A percentile compares a stretch with the other conserved stretches of the same genome.
These are phyloP conservation scores for Colletotrichum truncatum DNA, from an alignment of 2,329 filamentous ascomycete genomes.

Conservation along the genomic window DNA sequence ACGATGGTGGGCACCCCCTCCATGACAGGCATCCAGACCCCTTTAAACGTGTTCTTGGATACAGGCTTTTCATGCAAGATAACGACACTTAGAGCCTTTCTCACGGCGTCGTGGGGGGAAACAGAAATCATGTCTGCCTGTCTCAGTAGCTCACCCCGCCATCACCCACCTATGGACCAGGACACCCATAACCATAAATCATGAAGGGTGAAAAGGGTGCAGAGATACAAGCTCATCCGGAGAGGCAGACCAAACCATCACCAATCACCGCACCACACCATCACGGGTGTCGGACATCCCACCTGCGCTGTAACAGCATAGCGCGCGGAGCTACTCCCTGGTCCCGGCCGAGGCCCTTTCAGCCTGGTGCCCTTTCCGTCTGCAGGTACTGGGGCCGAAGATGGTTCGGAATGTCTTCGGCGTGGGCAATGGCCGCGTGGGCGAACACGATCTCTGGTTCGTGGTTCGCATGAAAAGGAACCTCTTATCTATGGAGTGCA, in stretches of 20 bases:
- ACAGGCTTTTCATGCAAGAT: constrained; percentile 21
- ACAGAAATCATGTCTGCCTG: background rate
- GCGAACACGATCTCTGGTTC: constrained; percentile 13
- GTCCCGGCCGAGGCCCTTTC: background rate
- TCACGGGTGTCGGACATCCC: constrained; percentile 7
- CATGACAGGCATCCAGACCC: constrained; percentile 8
- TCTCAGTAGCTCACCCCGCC: background rate
- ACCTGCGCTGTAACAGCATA: background rate
- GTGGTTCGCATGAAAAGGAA: background rate
- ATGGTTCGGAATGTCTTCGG: constrained; percentile 3
- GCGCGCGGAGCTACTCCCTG: background rate
- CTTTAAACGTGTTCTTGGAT: constrained; percentile 1
- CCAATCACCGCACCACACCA: constrained; percentile 2
- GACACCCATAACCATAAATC: background rate
- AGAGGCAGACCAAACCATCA: background rate
- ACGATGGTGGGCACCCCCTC: constrained; percentile 1
- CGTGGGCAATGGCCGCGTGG: background rate
- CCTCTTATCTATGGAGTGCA: constrained; percentile 29
- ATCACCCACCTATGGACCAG: background rate
- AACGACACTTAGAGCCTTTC: constrained; percentile 21
- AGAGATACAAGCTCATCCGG: background rate
- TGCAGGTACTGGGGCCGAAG: constrained; percentile 11
- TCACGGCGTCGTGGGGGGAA: constrained; percentile 1
- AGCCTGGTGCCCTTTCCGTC: background rate
- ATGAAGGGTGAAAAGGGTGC: background rate